These are phyloP conservation scores for Ajuga chamaepitys DNA, from an alignment of 257 asterid genomes.

Conservation along the genomic window DNA sequence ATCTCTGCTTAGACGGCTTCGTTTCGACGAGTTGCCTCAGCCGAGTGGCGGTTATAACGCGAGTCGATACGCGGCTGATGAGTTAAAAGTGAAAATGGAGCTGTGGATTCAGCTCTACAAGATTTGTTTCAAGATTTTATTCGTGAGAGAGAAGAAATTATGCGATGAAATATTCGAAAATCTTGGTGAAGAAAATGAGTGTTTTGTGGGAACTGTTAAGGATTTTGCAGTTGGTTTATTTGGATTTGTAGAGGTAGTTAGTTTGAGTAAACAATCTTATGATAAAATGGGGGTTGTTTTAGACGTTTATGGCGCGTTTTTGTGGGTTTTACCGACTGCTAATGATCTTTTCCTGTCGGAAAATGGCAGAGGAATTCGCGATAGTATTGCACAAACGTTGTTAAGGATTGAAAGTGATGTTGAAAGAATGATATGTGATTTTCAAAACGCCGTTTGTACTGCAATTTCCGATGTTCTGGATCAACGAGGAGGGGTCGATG, in stretches of 20 bases:
- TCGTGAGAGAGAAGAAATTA: constrained; percentile 26
- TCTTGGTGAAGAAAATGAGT: constrained; percentile 17
- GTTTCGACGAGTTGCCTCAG: constrained; percentile 21
- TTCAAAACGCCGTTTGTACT: constrained; percentile 7
- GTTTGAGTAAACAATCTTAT: constrained; percentile 16
- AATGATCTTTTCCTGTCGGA: constrained; percentile 17
- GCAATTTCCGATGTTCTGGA: constrained; percentile 6
- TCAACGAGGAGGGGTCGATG: constrained; percentile 21
- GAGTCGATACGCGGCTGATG: constrained; percentile 13
- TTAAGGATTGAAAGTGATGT: constrained; percentile 22
- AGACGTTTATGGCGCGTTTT: constrained; percentile 18
- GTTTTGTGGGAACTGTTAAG: constrained; percentile 36
- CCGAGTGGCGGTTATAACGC: not conserved
- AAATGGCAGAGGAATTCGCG: constrained; percentile 15
- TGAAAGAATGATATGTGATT: constrained; percentile 23
- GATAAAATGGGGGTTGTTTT: constrained; percentile 24
- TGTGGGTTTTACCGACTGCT: constrained; percentile 15
- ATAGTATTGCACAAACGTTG: not conserved
- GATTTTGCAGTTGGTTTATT: constrained; percentile 22
- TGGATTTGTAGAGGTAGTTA: constrained; percentile 22
- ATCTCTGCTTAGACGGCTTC: constrained; percentile 25
- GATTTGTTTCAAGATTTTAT: constrained; percentile 30
- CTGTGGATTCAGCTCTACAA: constrained; percentile 30
- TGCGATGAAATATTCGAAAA: constrained; percentile 24
- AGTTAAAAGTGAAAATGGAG: constrained; percentile 32